A percentile compares a stretch with the other conserved stretches of the same genome.
phyloP scores from a whole-genome alignment of 2,329 filamentous ascomycete genomes.

The Aspergillus uvarum region DNA sequence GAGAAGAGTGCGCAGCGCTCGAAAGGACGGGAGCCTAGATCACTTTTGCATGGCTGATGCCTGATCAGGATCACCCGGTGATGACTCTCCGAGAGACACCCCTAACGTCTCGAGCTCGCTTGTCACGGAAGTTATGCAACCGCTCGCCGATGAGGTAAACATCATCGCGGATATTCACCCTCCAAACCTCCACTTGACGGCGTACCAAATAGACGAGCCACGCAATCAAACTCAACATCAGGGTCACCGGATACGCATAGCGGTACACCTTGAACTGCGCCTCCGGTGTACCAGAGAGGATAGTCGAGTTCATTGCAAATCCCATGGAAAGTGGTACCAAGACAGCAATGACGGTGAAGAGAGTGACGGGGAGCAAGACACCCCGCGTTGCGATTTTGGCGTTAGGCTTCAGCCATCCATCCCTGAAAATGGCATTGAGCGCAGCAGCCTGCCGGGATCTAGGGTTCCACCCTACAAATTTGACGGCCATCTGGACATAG shows the following conservation, averaged over 20 bases:
- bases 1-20: background rate
- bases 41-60: background rate
- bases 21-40: background rate
- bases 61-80: constrained; percentile 27
- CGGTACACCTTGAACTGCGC: constrained; percentile 54
- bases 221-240: constrained; percentile 54
- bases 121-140: constrained; percentile 87
- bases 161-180: constrained; percentile 81
- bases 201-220: constrained; percentile 40
- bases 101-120: constrained; percentile 39
- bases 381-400: constrained; percentile 75
- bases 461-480: constrained; percentile 66
- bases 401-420: constrained; percentile 78
- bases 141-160: constrained; percentile 94
- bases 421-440: constrained; percentile 69
- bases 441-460: constrained; percentile 71
- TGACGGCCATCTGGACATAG: constrained; percentile 77
- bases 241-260: constrained; percentile 70
- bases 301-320: constrained; percentile 48
- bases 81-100: constrained; percentile 39
- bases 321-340: constrained; percentile 64
- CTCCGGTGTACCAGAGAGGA: constrained; percentile 34
- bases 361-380: constrained; percentile 73
- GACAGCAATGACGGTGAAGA: constrained; percentile 64
- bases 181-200: constrained; percentile 70